phyloP scores from a whole-genome alignment of 2,329 filamentous ascomycete genomes.

The Aspergillus jensenii region DNA sequence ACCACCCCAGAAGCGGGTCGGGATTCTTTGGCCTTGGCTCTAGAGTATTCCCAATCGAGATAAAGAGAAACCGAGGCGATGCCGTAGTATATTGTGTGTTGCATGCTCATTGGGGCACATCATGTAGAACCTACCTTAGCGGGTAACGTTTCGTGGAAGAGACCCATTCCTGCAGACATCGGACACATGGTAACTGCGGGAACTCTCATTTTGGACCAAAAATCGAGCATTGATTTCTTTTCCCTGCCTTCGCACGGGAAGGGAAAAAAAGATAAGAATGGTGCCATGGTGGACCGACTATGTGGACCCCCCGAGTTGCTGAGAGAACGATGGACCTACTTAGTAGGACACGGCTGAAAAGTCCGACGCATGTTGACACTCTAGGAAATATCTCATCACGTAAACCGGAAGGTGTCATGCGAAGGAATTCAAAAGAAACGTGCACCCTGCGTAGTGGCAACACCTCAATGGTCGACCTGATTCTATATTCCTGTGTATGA shows the following conservation, averaged over 20 bases:
- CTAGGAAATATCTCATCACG: constrained; percentile 15
- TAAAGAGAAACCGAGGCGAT: constrained; percentile 15
- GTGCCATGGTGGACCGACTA: constrained; percentile 12
- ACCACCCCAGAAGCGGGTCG: constrained; percentile 13
- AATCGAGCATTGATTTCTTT: not conserved
- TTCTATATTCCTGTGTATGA: constrained; percentile 8
- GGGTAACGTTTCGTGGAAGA: constrained; percentile 10
- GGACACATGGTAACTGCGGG: not conserved
- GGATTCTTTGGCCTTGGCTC: constrained; percentile 15
- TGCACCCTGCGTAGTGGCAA: constrained; percentile 10
- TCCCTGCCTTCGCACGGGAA: not conserved
- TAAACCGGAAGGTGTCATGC: constrained; percentile 17
- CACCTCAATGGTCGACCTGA: constrained; percentile 3
- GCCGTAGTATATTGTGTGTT: constrained; percentile 11
- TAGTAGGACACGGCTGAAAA: constrained; percentile 9
- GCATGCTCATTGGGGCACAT: constrained; percentile 20
- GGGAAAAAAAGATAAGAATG: constrained; percentile 5
- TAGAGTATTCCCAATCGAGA: constrained; percentile 15
- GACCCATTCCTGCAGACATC: constrained; percentile 3
- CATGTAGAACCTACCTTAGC: constrained; percentile 8
- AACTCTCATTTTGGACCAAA: not conserved
- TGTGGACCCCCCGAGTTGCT: constrained; percentile 8
- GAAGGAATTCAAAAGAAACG: constrained; percentile 19
- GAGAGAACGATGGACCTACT: constrained; percentile 6
- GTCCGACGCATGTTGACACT: constrained; percentile 18